Conservation (phyloP, 768 basidiomycete species). For the Brasilioporus rufonigricans region DNA sequence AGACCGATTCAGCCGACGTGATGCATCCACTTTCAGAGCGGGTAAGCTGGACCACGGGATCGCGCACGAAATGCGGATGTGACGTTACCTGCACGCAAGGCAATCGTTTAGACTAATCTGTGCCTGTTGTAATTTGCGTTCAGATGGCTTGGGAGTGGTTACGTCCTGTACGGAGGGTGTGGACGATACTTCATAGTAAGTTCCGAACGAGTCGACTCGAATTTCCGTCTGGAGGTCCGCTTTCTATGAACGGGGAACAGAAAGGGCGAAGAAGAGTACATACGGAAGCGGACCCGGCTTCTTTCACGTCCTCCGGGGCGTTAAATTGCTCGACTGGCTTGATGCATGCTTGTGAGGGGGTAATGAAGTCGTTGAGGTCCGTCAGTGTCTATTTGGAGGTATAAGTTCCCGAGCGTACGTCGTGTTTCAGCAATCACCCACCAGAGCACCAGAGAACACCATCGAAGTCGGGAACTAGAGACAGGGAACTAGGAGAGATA, state of each 20-base stretch:
- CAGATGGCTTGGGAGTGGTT: constrained; percentile 23
- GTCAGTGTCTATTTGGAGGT: constrained; percentile 65
- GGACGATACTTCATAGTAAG: constrained; percentile 80
- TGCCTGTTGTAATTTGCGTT: constrained; percentile 81
- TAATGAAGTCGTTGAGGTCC: constrained; percentile 96
- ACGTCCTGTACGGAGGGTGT: constrained; percentile 21
- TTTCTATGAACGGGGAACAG: constrained; percentile 3
- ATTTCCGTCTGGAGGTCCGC: constrained; percentile 75
- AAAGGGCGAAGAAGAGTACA: constrained; percentile 9
- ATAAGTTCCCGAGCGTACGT: constrained; percentile 5
- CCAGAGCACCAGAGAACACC: constrained; percentile 87
- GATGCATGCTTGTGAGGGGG: constrained; percentile 95
- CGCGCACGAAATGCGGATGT: constrained; percentile 3
- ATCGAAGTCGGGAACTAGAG: constrained; percentile 39
- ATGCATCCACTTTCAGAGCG: constrained; percentile 80
- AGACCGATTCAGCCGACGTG: constrained; percentile 95
- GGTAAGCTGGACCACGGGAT: constrained; percentile 6
- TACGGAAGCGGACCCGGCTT: constrained; percentile 45
- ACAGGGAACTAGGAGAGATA: background rate
- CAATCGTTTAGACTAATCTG: constrained; percentile 98
- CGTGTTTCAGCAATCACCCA: constrained; percentile 32
- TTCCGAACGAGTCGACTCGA: constrained; percentile 76
- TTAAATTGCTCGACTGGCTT: constrained; percentile 78
- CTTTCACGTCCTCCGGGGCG: constrained; percentile 37
- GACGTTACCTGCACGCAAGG: constrained; percentile 94